Percentiles rank a stretch among this genome's conserved stretches.
phyloP scores from a whole-genome alignment of 2,329 filamentous ascomycete species.

The Endoconidiophora polonica region DNA sequence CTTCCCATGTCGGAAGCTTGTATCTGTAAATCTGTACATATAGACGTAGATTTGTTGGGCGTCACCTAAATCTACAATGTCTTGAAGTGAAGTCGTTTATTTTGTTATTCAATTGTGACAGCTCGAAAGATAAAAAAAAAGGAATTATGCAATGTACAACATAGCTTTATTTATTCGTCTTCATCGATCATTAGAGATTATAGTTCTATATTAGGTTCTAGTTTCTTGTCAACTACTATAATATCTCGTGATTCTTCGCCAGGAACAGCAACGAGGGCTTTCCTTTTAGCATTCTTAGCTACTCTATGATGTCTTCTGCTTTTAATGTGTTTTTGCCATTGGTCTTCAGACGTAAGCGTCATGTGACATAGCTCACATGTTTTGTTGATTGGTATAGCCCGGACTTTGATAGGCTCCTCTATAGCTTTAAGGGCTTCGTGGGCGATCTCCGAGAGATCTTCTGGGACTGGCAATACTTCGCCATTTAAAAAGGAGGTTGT shows the following conservation, averaged over 20 bases:
- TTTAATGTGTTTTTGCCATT: slow-evolving; percentile 25
- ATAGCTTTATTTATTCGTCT: too few species aligned
- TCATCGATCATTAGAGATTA: too few species aligned
- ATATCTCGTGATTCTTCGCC: slow-evolving; percentile 4
- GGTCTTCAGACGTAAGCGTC: slow-evolving; percentile 38
- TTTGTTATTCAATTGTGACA: too few species aligned
- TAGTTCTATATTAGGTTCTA: background rate
- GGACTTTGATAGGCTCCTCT: slow-evolving; percentile 26
- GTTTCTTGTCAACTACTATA: background rate
- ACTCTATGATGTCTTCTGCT: slow-evolving; percentile 22
- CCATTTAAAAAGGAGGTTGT: slow-evolving; percentile 46
- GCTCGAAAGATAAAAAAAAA: too few species aligned
- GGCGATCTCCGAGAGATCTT: slow-evolving; percentile 30
- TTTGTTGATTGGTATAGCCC: slow-evolving; percentile 38
- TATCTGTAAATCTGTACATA: background rate
- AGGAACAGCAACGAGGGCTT: slow-evolving; percentile 21
- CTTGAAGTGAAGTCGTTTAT: too few species aligned
- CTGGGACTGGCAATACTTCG: slow-evolving; percentile 34
- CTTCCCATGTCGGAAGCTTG: background rate
- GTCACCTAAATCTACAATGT: background rate
- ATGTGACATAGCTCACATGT: slow-evolving; percentile 60
- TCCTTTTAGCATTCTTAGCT: slow-evolving; percentile 21
- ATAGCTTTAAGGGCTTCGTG: slow-evolving; percentile 30
- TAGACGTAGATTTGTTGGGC: background rate
- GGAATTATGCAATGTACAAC: too few species aligned